Conservation (phyloP, 1,284 basidiomycete genomes). For the Ceratobasidium papillatum region DNA sequence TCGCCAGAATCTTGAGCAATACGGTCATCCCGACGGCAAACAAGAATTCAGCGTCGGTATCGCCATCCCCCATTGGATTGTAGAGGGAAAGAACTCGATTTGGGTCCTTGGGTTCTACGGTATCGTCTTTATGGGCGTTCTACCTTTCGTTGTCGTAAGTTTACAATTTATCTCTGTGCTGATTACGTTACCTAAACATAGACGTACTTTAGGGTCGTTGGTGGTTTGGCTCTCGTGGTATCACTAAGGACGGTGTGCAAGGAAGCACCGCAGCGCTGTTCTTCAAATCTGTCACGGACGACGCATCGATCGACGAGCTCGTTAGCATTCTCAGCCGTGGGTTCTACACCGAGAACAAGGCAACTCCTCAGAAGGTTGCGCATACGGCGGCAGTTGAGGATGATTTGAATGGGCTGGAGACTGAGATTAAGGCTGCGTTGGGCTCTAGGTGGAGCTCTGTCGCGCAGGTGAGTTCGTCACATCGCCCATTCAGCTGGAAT, state of each 20-base stretch:
- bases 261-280: constrained; percentile 86
- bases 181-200: constrained; percentile 1
- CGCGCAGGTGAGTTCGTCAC: constrained; percentile 14
- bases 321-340: constrained; percentile 68
- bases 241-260: constrained; percentile 93
- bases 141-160: constrained; percentile 86
- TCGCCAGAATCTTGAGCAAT: constrained; percentile 89
- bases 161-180: constrained; percentile 18
- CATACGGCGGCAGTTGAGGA: constrained; percentile 23
- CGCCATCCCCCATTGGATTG: constrained; percentile 93
- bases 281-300: constrained; percentile 88
- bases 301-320: constrained; percentile 78
- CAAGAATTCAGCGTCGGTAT: constrained; percentile 97
- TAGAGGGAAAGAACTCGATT: constrained; percentile 90
- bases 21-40: constrained; percentile 96
- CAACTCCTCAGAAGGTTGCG: constrained; percentile 3
- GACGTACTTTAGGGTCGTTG: constrained; percentile 75
- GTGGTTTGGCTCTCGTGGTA: constrained; percentile 95
- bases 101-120: constrained; percentile 93
- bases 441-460: constrained; percentile 30
- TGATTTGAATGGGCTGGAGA: constrained; percentile 35
- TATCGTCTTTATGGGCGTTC: constrained; percentile 82
- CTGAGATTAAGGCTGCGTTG: constrained; percentile 32
- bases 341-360: constrained; percentile 28
- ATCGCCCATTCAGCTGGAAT: neutral